Evolutionary conservation across 2,329 filamentous ascomycete genomes (phyloP).

Genomic region (Fusarium sulawesiense): DNA sequence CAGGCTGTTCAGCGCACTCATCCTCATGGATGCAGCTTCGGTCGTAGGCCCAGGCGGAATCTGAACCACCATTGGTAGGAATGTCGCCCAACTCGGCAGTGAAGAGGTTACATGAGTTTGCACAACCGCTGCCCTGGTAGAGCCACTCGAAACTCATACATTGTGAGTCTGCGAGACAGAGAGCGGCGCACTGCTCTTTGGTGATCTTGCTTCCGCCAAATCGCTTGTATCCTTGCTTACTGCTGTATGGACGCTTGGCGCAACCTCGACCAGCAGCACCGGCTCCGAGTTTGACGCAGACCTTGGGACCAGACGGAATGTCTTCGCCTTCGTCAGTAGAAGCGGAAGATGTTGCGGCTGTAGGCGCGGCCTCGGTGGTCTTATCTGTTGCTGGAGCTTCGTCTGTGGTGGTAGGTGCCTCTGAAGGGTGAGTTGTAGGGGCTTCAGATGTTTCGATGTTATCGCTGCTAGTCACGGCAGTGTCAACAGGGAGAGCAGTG

Average conservation of each 20-base stretch:
- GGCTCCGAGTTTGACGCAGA: conserved; percentile 29
- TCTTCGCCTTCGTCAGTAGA: neutral
- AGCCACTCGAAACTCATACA: conserved; percentile 40
- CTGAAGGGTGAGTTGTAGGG: neutral
- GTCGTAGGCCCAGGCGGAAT: conserved; percentile 34
- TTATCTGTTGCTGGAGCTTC: neutral
- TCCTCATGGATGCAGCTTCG: conserved; percentile 31
- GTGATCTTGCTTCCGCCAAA: conserved; percentile 26
- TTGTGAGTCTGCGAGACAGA: conserved; percentile 28
- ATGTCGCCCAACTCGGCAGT: conserved; percentile 8
- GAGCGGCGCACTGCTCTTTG: conserved; percentile 33
- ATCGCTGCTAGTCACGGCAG: neutral
- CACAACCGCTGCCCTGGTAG: conserved; percentile 23
- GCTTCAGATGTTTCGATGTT: neutral
- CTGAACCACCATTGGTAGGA: conserved; percentile 9
- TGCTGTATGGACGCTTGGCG: conserved; percentile 33
- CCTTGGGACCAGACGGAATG: conserved; percentile 9
- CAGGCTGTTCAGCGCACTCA: conserved; percentile 19
- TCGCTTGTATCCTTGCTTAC: conserved; percentile 30
- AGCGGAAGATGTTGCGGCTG: neutral
- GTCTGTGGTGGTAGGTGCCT: neutral
- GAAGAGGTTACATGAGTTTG: conserved; percentile 32
- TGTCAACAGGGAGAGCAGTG: conserved; percentile 6
- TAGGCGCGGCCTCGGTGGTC: neutral
- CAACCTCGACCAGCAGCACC: conserved; percentile 31